These are phyloP conservation scores for Alliaria petiolata DNA, from an alignment of 345 rosid genomes.

Conservation along the genomic window DNA sequence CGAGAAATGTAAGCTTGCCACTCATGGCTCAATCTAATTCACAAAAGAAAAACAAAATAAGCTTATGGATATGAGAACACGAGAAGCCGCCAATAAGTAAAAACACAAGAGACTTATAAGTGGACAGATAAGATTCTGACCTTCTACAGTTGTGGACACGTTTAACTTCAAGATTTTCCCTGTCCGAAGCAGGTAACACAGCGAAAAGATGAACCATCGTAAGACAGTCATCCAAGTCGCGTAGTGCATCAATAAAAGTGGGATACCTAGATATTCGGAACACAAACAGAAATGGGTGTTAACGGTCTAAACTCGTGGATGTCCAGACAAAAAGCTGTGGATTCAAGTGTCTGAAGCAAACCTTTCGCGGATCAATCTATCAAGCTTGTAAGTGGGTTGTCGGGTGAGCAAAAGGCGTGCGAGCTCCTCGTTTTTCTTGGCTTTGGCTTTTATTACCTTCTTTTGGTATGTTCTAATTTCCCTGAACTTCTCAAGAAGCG, in stretches of 20 bases:
- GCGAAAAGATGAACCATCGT: slow-evolving; percentile 92
- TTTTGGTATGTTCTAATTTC: slow-evolving; percentile 64
- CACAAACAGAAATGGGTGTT: not conserved
- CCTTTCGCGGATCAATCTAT: slow-evolving; percentile 75
- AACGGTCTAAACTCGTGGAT: not conserved
- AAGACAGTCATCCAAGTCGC: slow-evolving; percentile 93
- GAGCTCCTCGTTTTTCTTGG: slow-evolving; percentile 69
- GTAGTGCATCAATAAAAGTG: slow-evolving; percentile 69
- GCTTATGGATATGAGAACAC: not conserved
- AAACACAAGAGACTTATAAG: not conserved
- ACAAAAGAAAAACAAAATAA: not conserved
- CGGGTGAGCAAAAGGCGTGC: slow-evolving; percentile 58
- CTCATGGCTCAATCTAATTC: too few species aligned
- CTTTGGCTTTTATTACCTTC: slow-evolving; percentile 75
- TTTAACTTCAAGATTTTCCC: slow-evolving; percentile 67
- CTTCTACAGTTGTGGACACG: slow-evolving; percentile 81
- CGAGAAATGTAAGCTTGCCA: too few species aligned
- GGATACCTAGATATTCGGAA: slow-evolving; percentile 75
- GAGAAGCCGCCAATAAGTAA: not conserved
- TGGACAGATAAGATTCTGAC: slow-evolving; percentile 27
- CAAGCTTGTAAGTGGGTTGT: slow-evolving; percentile 61
- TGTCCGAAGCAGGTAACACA: slow-evolving; percentile 70
- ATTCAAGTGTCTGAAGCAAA: slow-evolving; percentile 20
- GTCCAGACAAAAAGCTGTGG: not conserved
- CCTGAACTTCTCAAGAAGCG: slow-evolving; percentile 77